Conservation (phyloP, 495 filamentous ascomycete species). For the Trichoderma reesei region DNA sequence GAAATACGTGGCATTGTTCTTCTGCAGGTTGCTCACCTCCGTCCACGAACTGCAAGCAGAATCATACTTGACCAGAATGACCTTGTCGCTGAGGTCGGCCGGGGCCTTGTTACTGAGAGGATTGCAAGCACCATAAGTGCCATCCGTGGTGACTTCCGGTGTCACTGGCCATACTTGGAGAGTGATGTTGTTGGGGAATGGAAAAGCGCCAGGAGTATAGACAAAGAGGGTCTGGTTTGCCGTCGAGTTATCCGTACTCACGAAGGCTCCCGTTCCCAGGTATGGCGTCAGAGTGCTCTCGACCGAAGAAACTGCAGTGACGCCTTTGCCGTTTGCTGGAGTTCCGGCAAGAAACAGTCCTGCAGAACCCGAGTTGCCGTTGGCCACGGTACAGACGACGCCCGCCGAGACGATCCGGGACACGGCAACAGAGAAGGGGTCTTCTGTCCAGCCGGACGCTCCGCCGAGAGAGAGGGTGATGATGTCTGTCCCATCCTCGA, state of each 20-base stretch:
- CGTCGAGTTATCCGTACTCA: not conserved
- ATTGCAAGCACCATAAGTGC: not conserved
- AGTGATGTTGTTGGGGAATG: conserved; percentile 3
- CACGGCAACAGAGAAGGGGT: conserved; percentile 43
- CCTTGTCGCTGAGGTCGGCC: not conserved
- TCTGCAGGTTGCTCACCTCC: not conserved
- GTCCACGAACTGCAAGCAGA: not conserved
- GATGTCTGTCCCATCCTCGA: conserved; percentile 46
- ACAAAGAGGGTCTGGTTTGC: not conserved
- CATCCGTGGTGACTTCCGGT: not conserved
- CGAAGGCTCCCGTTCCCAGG: not conserved
- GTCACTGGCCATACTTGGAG: conserved; percentile 4
- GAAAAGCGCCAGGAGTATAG: not conserved
- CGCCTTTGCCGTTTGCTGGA: conserved; percentile 40
- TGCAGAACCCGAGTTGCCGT: conserved; percentile 41
- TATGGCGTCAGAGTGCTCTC: conserved; percentile 35
- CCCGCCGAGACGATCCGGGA: conserved; percentile 45
- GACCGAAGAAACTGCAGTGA: conserved; percentile 44
- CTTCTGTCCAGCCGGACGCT: conserved; percentile 45
- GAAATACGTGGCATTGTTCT: not conserved
- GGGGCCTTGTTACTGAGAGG: not conserved
- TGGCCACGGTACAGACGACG: conserved; percentile 43
- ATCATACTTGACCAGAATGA: not conserved
- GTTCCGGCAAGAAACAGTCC: conserved; percentile 47
- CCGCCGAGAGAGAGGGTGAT: conserved; percentile 50